A percentile compares a stretch with the other conserved stretches of the same genome.
These are phyloP conservation scores for Cladophialophora immunda DNA, from an alignment of 2,329 filamentous ascomycete species.

Conservation along the genomic window DNA sequence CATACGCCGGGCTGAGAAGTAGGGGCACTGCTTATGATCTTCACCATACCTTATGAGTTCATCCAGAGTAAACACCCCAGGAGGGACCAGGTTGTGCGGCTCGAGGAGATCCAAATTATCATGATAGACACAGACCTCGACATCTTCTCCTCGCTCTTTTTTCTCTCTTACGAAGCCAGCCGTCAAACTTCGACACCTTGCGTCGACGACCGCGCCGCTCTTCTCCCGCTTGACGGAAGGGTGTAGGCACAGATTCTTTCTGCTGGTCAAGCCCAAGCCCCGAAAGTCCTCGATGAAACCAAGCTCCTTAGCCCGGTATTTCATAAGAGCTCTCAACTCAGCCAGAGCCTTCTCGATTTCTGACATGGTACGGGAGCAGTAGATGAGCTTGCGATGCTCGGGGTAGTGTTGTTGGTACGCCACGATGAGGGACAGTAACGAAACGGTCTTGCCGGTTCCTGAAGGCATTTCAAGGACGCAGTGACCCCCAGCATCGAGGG, in stretches of 20 bases:
- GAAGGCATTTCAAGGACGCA: slow-evolving; percentile 99
- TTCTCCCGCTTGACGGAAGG: slow-evolving; percentile 96
- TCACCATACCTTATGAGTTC: slow-evolving; percentile 89
- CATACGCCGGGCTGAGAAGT: slow-evolving; percentile 96
- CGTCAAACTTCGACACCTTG: slow-evolving; percentile 92
- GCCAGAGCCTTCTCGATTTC: slow-evolving; percentile 98
- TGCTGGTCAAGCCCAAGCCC: slow-evolving; percentile 89
- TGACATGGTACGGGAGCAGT: slow-evolving; percentile 99
- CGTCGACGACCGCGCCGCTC: slow-evolving; percentile 91
- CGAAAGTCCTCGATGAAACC: slow-evolving; percentile 92
- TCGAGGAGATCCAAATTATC: slow-evolving; percentile 96
- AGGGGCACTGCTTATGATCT: slow-evolving; percentile 95
- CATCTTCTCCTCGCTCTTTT: slow-evolving; percentile 92
- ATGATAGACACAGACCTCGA: slow-evolving; percentile 94
- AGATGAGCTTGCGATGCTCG: slow-evolving; percentile 94
- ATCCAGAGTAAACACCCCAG: slow-evolving; percentile 95
- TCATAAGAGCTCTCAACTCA: slow-evolving; percentile 92
- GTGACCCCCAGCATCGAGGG: slow-evolving; percentile 91
- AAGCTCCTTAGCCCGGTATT: slow-evolving; percentile 88
- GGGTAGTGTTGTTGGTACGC: slow-evolving; percentile 95
- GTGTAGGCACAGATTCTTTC: slow-evolving; percentile 96
- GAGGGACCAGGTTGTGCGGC: slow-evolving; percentile 91
- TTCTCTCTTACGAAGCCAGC: slow-evolving; percentile 98
- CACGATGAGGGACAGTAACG: slow-evolving; percentile 90
- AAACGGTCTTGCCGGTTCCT: slow-evolving; percentile 96